These are phyloP conservation scores for Leccinum barrowsii DNA, from an alignment of 768 basidiomycete species.

Conservation along the genomic window DNA sequence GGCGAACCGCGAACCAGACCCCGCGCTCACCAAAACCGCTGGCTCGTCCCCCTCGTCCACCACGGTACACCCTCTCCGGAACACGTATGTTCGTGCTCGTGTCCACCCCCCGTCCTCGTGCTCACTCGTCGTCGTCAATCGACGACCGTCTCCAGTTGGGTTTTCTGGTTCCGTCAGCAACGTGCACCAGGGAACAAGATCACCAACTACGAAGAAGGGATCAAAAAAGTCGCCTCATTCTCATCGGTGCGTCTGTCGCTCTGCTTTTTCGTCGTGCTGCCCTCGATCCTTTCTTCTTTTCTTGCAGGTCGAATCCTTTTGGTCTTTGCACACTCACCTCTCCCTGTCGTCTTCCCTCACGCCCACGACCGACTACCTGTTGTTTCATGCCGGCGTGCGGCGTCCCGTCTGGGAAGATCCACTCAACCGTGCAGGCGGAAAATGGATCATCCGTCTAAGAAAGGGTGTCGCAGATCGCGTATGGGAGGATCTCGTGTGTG, in stretches of 20 bases:
- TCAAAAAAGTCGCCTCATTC: slow-evolving; percentile 88
- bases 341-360: slow-evolving; percentile 77
- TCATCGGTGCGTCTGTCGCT: slow-evolving; percentile 59
- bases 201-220: slow-evolving; percentile 90
- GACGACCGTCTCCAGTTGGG: slow-evolving; percentile 57
- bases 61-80: slow-evolving; percentile 71
- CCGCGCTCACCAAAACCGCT: slow-evolving; percentile 40
- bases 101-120: slow-evolving; percentile 10
- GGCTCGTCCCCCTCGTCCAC: slow-evolving; percentile 20
- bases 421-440: slow-evolving; percentile 81
- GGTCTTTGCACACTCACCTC: slow-evolving; percentile 92
- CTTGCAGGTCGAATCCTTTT: slow-evolving; percentile 86
- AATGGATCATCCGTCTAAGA: slow-evolving; percentile 91
- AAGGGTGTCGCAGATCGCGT: slow-evolving; percentile 89
- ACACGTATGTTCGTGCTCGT: slow-evolving; percentile 70
- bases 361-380: slow-evolving; percentile 90
- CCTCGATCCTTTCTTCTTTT: slow-evolving; percentile 5
- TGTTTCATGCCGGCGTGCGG: slow-evolving; percentile 83
- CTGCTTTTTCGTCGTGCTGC: neutral
- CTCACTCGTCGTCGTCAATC: slow-evolving; percentile 18
- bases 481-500: slow-evolving; percentile 88
- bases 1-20: slow-evolving; percentile 35
- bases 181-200: slow-evolving; percentile 87
- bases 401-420: slow-evolving; percentile 97
- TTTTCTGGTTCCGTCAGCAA: slow-evolving; percentile 91